A percentile compares a stretch with the other conserved stretches of the same genome.
Conservation (phyloP, 257 asterid genomes). For the Solanum paucissectum region DNA sequence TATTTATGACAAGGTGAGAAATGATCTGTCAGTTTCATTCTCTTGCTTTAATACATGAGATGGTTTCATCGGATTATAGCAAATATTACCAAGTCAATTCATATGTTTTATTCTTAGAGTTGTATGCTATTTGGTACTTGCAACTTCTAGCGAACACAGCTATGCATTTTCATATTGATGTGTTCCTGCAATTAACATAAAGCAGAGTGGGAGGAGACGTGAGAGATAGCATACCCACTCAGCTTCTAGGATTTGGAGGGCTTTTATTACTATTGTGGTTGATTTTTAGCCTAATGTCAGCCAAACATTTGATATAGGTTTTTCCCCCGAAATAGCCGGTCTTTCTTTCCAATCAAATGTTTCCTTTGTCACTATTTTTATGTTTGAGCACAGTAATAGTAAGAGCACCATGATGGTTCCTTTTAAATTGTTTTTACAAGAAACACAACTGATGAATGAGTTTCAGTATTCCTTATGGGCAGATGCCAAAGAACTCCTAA, state of each 20-base stretch:
- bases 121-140: not conserved
- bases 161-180: not conserved
- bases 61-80: not conserved
- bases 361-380: not conserved
- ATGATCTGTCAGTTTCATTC: not conserved
- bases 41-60: not conserved
- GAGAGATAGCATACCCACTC: not conserved
- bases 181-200: not conserved
- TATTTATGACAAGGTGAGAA: conserved; percentile 72
- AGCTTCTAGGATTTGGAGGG: not conserved
- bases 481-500: not conserved
- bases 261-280: not conserved
- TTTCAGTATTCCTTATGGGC: not conserved
- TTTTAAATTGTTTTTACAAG: not conserved
- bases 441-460: not conserved
- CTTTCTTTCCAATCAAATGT: not conserved
- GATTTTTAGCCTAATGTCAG: not conserved
- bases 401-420: not conserved
- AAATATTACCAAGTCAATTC: not conserved
- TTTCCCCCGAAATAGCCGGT: not conserved
- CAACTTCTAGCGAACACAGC: not conserved
- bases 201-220: not conserved
- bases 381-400: not conserved
- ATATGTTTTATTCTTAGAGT: not conserved
- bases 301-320: not conserved